Base-by-base conservation (phyloP, 83 land plant species). In the Thuja plicata region DNA sequence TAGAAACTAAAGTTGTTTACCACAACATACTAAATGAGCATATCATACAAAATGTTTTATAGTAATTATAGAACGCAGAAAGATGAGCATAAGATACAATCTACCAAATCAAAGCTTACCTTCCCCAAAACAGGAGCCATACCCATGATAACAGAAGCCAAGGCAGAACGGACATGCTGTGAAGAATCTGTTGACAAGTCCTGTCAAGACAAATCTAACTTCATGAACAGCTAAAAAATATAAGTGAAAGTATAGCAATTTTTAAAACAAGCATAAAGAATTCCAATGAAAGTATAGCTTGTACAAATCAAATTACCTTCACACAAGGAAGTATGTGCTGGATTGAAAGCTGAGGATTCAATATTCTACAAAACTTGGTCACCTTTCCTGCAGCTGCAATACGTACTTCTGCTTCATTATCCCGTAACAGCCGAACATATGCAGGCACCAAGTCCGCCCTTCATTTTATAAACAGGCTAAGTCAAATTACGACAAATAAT, bases 311-410 rank as follows among this genome's bases (percentile, higher is more conserved):
- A 62, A 48, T n/a, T 48, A 97, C 99, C 97, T 97, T 97, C 38
- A 97, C 98, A 92, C 99, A 97, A 32, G 99, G 99, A 73, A 96
- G 97, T 43, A 97, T 97, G 91, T 96, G 97, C 89, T 96, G 99
- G 62, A 95, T 93, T 70, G 99, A 95, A 76, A 96, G 92, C 82
- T 97, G 95, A 81, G 97, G 98, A 86, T 89, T 94, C 88, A 97
- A 92, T 55, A 97, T 96, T 57, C 92, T 93, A 89, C 99, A 97
- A 85, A 97, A 96, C 90, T 97, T 97, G 60, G 98, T 97, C 32
- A 96, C 99, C 92, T 97, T 97, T 81, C 98, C 99, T 40, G 98
- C 97, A 85, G 99, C 98, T 83, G 99, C 99, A 57, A 97, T 97
- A 12, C 99, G 95, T 21, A 97, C 99, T 92, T 97, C 98, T 87